Conservation (phyloP, 2,329 filamentous ascomycete species). For the Pseudogymnoascus sp. region DNA sequence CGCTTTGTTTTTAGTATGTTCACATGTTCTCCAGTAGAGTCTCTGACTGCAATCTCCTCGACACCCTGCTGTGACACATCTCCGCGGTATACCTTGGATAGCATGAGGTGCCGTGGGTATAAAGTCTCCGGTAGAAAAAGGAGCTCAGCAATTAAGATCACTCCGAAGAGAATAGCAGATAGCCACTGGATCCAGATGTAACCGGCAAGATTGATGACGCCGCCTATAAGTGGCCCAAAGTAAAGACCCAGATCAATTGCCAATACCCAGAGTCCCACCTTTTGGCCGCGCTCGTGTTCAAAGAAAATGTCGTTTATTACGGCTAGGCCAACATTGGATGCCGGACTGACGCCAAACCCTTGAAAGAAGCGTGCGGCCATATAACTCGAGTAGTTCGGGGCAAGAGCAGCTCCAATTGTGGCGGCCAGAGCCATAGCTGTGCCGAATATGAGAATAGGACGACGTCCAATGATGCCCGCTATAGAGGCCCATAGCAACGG, state of each 20-base stretch:
- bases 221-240: constrained; percentile 43
- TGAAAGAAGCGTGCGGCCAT: constrained; percentile 54
- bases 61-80: neutral
- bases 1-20: neutral
- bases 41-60: neutral
- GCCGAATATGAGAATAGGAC: constrained; percentile 41
- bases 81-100: neutral
- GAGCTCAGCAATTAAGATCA: constrained; percentile 41
- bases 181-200: constrained; percentile 48
- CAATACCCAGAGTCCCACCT: constrained; percentile 50
- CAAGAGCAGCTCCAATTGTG: constrained; percentile 17
- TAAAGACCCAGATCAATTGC: constrained; percentile 46
- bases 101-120: constrained; percentile 37
- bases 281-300: constrained; percentile 47
- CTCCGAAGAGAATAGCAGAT: constrained; percentile 44
- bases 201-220: constrained; percentile 42
- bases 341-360: constrained; percentile 47
- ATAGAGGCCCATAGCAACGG: constrained; percentile 44
- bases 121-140: constrained; percentile 48
- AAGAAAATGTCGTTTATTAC: constrained; percentile 50
- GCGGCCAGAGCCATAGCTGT: constrained; percentile 30
- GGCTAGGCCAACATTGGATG: constrained; percentile 47
- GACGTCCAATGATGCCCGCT: constrained; percentile 45
- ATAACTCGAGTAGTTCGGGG: constrained; percentile 37
- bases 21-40: neutral